These are phyloP conservation scores for Wallacemonas rigidus DNA, from an alignment of 208 protist species.

Conservation along the genomic window DNA sequence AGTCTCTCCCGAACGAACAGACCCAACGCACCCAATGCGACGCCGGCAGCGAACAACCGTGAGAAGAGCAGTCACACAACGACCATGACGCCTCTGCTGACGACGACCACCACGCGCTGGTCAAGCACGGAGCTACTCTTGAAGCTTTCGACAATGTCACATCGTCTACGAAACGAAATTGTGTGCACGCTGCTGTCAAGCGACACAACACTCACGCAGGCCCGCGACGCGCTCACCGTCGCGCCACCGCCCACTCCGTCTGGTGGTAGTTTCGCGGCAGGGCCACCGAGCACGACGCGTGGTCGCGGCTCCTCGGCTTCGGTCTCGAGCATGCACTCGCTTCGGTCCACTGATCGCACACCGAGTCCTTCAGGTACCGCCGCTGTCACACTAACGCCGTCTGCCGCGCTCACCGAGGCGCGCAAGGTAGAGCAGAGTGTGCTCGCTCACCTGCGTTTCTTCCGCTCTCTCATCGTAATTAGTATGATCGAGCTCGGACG, in stretches of 20 bases:
- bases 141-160: slow-evolving; percentile 40
- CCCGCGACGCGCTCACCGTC: slow-evolving; percentile 55
- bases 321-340: slow-evolving; percentile 1
- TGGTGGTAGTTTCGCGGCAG: background rate
- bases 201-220: slow-evolving; percentile 47
- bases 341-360: slow-evolving; percentile 18
- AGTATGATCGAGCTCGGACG: slow-evolving; percentile 58
- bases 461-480: slow-evolving; percentile 57
- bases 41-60: background rate
- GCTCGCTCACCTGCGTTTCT: slow-evolving; percentile 71
- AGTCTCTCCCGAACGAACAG: background rate
- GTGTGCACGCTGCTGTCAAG: slow-evolving; percentile 54
- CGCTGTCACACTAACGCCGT: background rate
- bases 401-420: slow-evolving; percentile 19
- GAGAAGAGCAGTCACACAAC: slow-evolving; percentile 17
- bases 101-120: background rate
- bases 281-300: background rate
- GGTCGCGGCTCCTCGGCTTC: slow-evolving; percentile 3
- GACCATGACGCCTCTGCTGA: slow-evolving; percentile 19
- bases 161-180: slow-evolving; percentile 71
- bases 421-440: slow-evolving; percentile 56
- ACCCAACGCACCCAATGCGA: background rate
- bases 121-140: slow-evolving; percentile 29
- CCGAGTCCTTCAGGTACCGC: slow-evolving; percentile 23
- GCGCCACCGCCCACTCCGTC: slow-evolving; percentile 22